Evolutionary conservation across 139 green algal species (phyloP), one percentile per base, ranked within the genome.

Genomic region (Tetradesmus obliquus): DNA sequence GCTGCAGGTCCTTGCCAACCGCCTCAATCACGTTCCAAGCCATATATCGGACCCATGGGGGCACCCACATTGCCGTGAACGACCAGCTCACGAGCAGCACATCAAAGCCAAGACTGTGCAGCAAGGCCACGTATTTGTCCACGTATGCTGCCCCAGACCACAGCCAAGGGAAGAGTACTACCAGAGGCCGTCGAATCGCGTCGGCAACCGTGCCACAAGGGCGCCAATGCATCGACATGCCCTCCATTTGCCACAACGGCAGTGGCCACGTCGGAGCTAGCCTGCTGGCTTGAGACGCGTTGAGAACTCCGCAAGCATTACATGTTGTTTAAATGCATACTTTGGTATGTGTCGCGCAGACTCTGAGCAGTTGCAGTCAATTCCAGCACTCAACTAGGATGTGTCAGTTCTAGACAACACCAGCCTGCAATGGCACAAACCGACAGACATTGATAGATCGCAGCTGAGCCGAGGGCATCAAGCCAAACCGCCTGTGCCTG

Each of bases 31-130:
- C 22, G 22, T 45, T 53, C 57, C 71, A 22, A 2, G 84, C 84
- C 22, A 88, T 22, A 13, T 45, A 20, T 8, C 32, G 84, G 8
- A 19, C 54, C 84, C 84, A 88, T 22, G n/a, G 5, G 10, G 84
- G 57, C 22, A 88, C 54, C 84, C 84, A 88, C 84, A 88, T 88
- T 54, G 84, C 84, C 51, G 54, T 60, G 22, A 88, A 79, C 10
- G 55, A 62, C 84, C 84, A 88, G 22, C 54, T 13, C 13, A 66
- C 84, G 32, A 79, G 53, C 84, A 88, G 84, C n/a, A 88, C 84
- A 60, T 88, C 84, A 60, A 32, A 79, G 22, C 57, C 82, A 51
- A 13, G 7, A 45, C 57, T 45, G 20, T 20, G 19, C 13, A 32
- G 20, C 57, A 88, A n/a, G 15, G 17, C 15, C 19, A 88, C 74